Evolutionary conservation across 371 early-diverging fungal genomes (phyloP), one percentile per base, ranked within the genome.

Genomic region (Umbelopsis sp.): DNA sequence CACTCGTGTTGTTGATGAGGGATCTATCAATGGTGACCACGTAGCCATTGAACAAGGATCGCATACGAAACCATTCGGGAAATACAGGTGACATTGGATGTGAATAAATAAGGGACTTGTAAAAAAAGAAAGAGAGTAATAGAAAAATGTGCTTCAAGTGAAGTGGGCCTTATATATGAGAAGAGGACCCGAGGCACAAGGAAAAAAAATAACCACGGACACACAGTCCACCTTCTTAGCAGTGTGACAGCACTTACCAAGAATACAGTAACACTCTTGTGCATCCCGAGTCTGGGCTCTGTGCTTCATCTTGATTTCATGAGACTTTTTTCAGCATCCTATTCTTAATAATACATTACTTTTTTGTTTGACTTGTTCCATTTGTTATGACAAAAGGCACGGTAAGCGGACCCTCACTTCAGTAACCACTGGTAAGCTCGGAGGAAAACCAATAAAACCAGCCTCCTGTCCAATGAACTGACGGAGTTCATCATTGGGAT

Each of bases 1-100:
- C 73, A 20, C 66, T 45, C 24, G 45, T 63, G 16, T 71, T 53
- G 14, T 71, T 53, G 25, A 69, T 14, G 16, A 57, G 18, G 29
- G 57, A 57, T 57, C 35, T 24, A 16, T 37, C 35, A 25, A 57
- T 57, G 48, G 79, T 64, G n/a, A 79, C 69, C 4, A 83, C 83
- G 48, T 74, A 69, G 41, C 78, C 81, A 44, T 75, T 74, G 10
- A 65, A 48, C 11, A 69, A 67, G 14, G 81, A 77, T 71, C 75
- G 73, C 57, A 83, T 83, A 65, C 76, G 79, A 69, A 79, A 80
- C 80, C 80, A 82, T 12, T 73, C 73, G 16, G 52, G 73, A 29
- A 51, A 63, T 63, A 48, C 57, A 22, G 53, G 52, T 24, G 41
- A 63, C 52, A 52, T 52, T 25, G 44, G 37, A 44, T 22, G 24